Base-by-base conservation (phyloP, 805 yeast genomes). In the Candida corydali region DNA sequence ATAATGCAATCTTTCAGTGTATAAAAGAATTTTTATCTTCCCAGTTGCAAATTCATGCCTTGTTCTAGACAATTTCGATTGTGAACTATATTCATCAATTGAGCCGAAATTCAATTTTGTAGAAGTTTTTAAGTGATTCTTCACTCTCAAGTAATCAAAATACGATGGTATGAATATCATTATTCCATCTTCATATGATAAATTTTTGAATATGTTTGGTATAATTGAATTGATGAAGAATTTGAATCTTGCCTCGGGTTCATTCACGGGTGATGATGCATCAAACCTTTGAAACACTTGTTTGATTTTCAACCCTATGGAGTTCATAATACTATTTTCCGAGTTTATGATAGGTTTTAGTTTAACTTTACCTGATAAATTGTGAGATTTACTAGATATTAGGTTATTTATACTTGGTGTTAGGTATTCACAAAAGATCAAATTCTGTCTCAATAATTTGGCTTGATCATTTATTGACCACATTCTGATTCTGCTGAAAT, bases 1-100 rank as follows among this genome's bases (percentile, higher is more conserved):
- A 54, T 86, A 93, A 59, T 93, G 98, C 55, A 91, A 66, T 70
- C 98, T 81, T 52, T 91, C 98, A 0, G 97, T 86, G 60, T 91
- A 91, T n/a, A 93, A 61, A 65, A 93, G 56, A 18, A 91, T 71
- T 50, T 84, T 81, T 20, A 68, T 63, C 38, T 80, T 72, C 3
- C 75, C 75, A 28, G 76, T 70, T 22, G 73, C 76, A 54, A 93
- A 93, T 26, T 72, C 62, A 6, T 86, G 73, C 46, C 98, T 72
- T 14, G 80, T 76, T 32, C 86, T 70, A 1, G 87, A 76, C 23
- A 86, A 56, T 39, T 83, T 81, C n/a, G 83, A 69, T 44, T 78
- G 83, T 1, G 76, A 59, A 2, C 94, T 73, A 60, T 93, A 93
- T 60, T 93, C 98, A 55, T 89, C 87, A 31, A 86, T 68, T 26